Base-by-base conservation (phyloP, 108 stramenopile species). In the Chaetoceros muelleri region DNA sequence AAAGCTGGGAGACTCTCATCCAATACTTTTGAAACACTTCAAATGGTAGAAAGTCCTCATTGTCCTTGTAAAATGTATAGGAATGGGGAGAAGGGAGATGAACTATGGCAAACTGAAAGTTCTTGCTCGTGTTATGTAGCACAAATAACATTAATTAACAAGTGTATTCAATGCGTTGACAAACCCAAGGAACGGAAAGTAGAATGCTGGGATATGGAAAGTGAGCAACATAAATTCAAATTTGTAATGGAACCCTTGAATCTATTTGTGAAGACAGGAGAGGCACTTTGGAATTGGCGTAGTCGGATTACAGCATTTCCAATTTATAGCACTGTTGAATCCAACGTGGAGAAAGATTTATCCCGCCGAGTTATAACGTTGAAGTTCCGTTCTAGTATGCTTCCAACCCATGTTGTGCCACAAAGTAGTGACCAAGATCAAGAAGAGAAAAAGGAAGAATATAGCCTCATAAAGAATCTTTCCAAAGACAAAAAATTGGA, bases 221-320 rank as follows among this genome's bases (percentile, higher is more conserved):
- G 30, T 13, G 57, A 64, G 24, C 53, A 65, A 8, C 76, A 81
- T 58, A 48, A 23, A 20, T 61, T 67, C 10, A 56, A 70, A 47
- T 19, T 78, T 13, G 24, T 64, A 23, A 56, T 84, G 70, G 55
- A 71, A 10, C 52, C 57, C 45, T 56, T 62, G 30, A 53, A 72
- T 1, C 56, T 81, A 7, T 47, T 64, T 22, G 26, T 85, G 46
- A 81, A 79, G 48, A 66, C 23, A 18, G 62, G 69, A 2, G 81
- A 79, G 1, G 62, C 56, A 57, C 60, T 89, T 25, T 81, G 75
- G 75, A 52, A 81, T 52, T 89, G 87, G 87, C 44, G 87, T 20
- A 62, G 66, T 57, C 63, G 78, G 23, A 73, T 81, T 30, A 58
- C 57, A 1, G 63, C 51, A 25, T 49, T 24, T 21, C 31, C 28